A percentile compares a stretch with the other conserved stretches of the same genome.
Conservation (phyloP, 768 basidiomycete genomes). For the Omphalotus guepiniiformis region DNA sequence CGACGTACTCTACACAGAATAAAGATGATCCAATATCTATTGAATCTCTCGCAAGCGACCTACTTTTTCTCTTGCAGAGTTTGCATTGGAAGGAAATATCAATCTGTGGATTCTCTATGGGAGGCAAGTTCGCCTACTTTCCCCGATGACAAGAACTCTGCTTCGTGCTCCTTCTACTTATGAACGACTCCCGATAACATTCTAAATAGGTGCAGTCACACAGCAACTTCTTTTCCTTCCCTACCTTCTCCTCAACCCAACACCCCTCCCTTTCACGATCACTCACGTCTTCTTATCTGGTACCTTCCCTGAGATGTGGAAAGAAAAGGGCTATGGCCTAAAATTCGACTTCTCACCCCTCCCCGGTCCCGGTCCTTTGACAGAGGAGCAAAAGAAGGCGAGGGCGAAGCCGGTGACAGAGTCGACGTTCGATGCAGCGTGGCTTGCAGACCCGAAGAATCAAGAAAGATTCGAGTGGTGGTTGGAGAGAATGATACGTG, state of each 20-base stretch:
- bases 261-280: conserved; percentile 32
- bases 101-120: conserved; percentile 50
- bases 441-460: conserved; percentile 28
- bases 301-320: conserved; percentile 20
- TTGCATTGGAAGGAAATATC: conserved; percentile 39
- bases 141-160: neutral
- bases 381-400: conserved; percentile 27
- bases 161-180: neutral
- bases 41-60: conserved; percentile 41
- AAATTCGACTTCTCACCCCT: conserved; percentile 13
- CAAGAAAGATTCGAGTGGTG: conserved; percentile 14
- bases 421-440: conserved; percentile 28
- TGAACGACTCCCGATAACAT: neutral
- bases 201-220: conserved; percentile 33
- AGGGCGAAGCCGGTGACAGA: conserved; percentile 25
- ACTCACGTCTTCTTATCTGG: conserved; percentile 38
- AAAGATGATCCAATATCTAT: conserved; percentile 37
- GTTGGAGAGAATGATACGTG: conserved; percentile 12
- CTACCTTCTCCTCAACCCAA: conserved; percentile 29
- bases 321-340: conserved; percentile 23
- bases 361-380: conserved; percentile 15
- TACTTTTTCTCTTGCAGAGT: conserved; percentile 32
- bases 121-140: conserved; percentile 28
- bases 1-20: conserved; percentile 22
- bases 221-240: conserved; percentile 44